Evolutionary conservation across 2,329 filamentous ascomycete genomes (phyloP).

Genomic region (Mycogone perniciosa): DNA sequence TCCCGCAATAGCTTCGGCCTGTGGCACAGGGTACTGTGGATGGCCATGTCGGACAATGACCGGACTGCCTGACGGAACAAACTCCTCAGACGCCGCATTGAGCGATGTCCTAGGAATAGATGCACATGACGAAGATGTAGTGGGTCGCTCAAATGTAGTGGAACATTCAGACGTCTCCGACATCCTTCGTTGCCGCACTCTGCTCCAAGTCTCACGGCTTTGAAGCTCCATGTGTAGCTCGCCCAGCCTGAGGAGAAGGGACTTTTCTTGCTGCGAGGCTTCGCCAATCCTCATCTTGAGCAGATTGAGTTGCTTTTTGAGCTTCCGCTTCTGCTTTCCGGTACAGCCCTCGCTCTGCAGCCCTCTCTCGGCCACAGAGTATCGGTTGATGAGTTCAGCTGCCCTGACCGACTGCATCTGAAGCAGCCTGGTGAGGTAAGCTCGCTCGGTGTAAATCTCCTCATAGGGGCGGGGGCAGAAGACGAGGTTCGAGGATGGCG

Average conservation of each 20-base stretch:
- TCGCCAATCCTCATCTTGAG: constrained; percentile 38
- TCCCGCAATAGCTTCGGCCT: neutral
- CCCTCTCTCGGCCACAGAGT: constrained; percentile 31
- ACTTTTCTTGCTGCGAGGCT: constrained; percentile 40
- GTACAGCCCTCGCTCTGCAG: constrained; percentile 18
- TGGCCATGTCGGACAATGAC: neutral
- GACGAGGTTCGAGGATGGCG: constrained; percentile 15
- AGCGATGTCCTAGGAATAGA: constrained; percentile 12
- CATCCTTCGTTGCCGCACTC: constrained; percentile 17
- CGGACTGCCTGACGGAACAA: constrained; percentile 21
- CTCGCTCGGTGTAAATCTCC: constrained; percentile 39
- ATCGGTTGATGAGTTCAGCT: constrained; percentile 31
- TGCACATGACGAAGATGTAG: neutral
- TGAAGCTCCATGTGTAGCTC: constrained; percentile 46
- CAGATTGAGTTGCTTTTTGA: constrained; percentile 37
- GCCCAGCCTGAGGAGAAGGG: constrained; percentile 39
- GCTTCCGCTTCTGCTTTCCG: constrained; percentile 24
- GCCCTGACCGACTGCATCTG: constrained; percentile 34
- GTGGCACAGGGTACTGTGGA: neutral
- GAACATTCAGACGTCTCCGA: neutral
- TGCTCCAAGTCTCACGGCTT: constrained; percentile 34
- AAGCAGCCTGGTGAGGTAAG: constrained; percentile 39
- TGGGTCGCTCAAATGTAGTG: neutral
- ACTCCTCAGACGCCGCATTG: constrained; percentile 24
- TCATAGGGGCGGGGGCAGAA: constrained; percentile 35